phyloP scores from a whole-genome alignment of 2,329 filamentous ascomycete genomes.

The Ophiostoma angusticollis region DNA sequence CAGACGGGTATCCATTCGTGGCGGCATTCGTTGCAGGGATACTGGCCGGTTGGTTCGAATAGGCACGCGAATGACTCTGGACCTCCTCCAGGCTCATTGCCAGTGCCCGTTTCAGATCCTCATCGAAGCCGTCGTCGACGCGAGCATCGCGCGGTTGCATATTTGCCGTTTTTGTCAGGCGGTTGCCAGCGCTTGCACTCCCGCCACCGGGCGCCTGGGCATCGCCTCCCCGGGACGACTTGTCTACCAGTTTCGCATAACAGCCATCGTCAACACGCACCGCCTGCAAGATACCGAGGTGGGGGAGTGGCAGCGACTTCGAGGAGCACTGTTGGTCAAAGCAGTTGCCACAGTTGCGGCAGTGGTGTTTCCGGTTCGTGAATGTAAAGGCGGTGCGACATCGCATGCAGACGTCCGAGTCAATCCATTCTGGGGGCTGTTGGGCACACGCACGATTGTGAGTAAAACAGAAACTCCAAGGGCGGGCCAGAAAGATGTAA shows the following conservation, averaged over 20 bases:
- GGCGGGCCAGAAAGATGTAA: neutral
- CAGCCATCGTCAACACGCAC: conserved; percentile 95
- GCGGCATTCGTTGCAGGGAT: neutral
- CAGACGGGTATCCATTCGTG: conserved; percentile 12
- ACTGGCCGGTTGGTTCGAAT: conserved; percentile 15
- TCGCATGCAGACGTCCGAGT: conserved; percentile 97
- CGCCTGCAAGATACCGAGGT: conserved; percentile 80
- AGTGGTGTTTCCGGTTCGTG: conserved; percentile 97
- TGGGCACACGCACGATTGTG: neutral
- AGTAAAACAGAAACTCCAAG: neutral
- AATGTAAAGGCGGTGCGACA: conserved; percentile 93
- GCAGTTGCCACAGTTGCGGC: conserved; percentile 92
- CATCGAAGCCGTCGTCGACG: conserved; percentile 83
- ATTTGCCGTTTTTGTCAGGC: conserved; percentile 32
- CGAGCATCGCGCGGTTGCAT: conserved; percentile 89
- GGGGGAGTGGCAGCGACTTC: conserved; percentile 77
- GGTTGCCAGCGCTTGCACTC: conserved; percentile 10
- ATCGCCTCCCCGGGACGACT: conserved; percentile 35
- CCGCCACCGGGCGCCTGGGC: conserved; percentile 28
- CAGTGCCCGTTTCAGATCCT: conserved; percentile 82
- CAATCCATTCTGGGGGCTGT: conserved; percentile 90
- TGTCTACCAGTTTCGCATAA: conserved; percentile 77
- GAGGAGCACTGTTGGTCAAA: conserved; percentile 92
- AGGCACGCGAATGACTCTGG: conserved; percentile 60
- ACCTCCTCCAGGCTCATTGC: conserved; percentile 97